Evolutionary conservation across 225 moss, liverwort and hornwort genomes (phyloP).

Genomic region (Pseudisothecium myosuroides): DNA sequence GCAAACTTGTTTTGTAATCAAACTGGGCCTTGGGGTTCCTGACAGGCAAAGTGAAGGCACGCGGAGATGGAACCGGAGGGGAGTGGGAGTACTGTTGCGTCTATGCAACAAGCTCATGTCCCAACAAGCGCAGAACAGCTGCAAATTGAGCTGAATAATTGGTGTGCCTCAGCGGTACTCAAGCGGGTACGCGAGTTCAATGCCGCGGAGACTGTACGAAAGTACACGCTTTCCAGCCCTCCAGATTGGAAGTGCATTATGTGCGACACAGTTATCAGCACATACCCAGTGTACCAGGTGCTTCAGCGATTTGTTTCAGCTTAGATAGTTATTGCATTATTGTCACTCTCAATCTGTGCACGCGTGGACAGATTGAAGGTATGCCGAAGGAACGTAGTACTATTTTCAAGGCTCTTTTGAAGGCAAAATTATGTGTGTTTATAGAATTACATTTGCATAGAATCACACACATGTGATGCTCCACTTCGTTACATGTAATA

Average conservation of each 20-base stretch:
- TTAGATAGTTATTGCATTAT: background rate
- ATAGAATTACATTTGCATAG: too few species aligned
- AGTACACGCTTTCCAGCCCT: background rate
- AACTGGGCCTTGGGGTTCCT: background rate
- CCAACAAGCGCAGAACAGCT: background rate
- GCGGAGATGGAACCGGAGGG: background rate
- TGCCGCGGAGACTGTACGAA: background rate
- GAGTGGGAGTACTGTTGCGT: background rate
- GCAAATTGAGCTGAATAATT: background rate
- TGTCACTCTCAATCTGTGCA: too few species aligned
- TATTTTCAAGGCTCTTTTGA: too few species aligned
- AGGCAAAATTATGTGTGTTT: too few species aligned
- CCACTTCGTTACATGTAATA: too few species aligned
- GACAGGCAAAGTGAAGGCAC: background rate
- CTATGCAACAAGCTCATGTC: background rate
- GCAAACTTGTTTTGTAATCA: too few species aligned
- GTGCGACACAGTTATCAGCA: background rate
- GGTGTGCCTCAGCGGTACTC: background rate
- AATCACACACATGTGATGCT: too few species aligned
- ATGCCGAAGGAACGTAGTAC: too few species aligned
- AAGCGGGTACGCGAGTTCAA: background rate
- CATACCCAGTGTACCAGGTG: background rate
- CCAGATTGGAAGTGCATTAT: background rate
- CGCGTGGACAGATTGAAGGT: too few species aligned
- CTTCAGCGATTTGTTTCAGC: background rate